Evolutionary conservation across 768 basidiomycete species (phyloP).

Genomic region (Paxillus ammoniavirescens): DNA sequence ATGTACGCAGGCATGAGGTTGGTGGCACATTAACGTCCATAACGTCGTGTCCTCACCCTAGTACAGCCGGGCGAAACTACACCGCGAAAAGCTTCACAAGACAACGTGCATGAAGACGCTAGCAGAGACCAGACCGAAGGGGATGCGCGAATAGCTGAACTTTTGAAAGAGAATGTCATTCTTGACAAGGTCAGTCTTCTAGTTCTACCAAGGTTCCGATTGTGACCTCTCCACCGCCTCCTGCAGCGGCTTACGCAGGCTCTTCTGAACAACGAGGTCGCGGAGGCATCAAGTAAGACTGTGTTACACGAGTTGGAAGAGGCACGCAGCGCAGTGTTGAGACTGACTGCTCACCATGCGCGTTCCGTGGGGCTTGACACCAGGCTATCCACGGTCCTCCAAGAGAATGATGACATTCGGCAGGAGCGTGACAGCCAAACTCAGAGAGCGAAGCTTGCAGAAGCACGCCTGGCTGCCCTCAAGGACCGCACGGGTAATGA

Average conservation of each 20-base stretch:
- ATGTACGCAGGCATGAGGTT: conserved; percentile 72
- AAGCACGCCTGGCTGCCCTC: conserved; percentile 59
- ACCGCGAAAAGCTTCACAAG: conserved; percentile 13
- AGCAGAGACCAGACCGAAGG: conserved; percentile 21
- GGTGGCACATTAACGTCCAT: conserved; percentile 19
- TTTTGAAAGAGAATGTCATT: conserved; percentile 56
- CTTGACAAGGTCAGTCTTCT: conserved; percentile 42
- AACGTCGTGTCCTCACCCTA: conserved; percentile 9
- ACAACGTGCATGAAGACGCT: conserved; percentile 6
- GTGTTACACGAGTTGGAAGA: conserved; percentile 75
- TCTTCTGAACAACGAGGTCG: conserved; percentile 76
- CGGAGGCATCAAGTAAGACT: conserved; percentile 75
- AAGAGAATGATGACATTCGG: conserved; percentile 79
- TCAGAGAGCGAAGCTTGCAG: conserved; percentile 65
- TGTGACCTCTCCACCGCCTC: conserved; percentile 5
- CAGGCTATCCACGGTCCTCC: conserved; percentile 58
- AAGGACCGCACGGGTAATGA: conserved; percentile 63
- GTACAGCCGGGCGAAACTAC: conserved; percentile 16
- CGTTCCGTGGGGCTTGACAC: conserved; percentile 71
- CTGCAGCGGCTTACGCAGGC: conserved; percentile 74
- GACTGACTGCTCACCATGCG: conserved; percentile 66
- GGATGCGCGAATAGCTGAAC: conserved; percentile 33
- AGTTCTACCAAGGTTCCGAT: background rate
- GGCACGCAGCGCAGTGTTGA: conserved; percentile 61
- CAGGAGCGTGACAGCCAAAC: conserved; percentile 77